Evolutionary conservation across 331 rosid species (phyloP).

Genomic region (Spiraea crenata): DNA sequence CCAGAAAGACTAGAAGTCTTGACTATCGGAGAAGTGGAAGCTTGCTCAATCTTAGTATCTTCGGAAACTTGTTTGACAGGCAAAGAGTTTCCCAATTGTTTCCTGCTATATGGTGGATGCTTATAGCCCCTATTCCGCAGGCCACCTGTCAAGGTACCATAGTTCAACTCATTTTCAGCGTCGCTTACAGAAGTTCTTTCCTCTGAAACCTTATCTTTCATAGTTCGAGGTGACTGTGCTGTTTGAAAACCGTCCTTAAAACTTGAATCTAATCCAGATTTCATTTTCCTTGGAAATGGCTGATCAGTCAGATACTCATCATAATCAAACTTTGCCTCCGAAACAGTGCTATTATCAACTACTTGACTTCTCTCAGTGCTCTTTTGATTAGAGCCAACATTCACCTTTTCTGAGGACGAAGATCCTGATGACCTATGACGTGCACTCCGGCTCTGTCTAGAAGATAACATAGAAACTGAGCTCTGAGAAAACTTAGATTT

Average conservation of each 20-base stretch:
- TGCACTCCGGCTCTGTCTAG: conserved; percentile 37
- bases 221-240: conserved; percentile 28
- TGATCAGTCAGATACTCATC: conserved; percentile 26
- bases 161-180: conserved; percentile 50
- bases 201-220: conserved; percentile 27
- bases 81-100: conserved; percentile 29
- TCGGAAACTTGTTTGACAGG: conserved; percentile 27
- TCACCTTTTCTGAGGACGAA: conserved; percentile 40
- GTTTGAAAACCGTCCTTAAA: conserved; percentile 18
- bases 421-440: conserved; percentile 39
- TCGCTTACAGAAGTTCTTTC: conserved; percentile 36
- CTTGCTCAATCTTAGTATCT: conserved; percentile 39
- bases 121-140: conserved; percentile 60
- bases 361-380: conserved; percentile 32
- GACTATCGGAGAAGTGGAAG: conserved; percentile 31
- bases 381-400: conserved; percentile 35
- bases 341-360: conserved; percentile 20
- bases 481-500: conserved; percentile 39
- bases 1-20: conserved; percentile 36
- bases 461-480: conserved; percentile 17
- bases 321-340: conserved; percentile 29
- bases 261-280: conserved; percentile 25
- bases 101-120: conserved; percentile 45
- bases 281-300: conserved; percentile 36
- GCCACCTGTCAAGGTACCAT: conserved; percentile 75